A percentile compares a stretch with the other conserved stretches of the same genome.
Conservation (phyloP, 257 asterid genomes). For the Solanum peruvianum region DNA sequence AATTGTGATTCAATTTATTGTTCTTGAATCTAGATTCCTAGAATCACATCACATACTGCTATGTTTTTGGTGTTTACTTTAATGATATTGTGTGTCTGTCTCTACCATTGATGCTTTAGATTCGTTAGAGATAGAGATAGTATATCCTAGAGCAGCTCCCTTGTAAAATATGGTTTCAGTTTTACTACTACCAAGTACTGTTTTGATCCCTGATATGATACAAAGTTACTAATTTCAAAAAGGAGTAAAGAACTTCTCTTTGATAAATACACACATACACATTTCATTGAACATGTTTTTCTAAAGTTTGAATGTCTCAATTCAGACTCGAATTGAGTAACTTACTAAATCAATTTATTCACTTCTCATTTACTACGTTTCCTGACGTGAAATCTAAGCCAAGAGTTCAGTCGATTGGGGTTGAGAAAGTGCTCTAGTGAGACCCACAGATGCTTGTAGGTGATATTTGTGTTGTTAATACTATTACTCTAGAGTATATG, state of each 20-base stretch:
- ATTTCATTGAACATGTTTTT: neutral
- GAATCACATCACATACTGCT: neutral
- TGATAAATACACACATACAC: neutral
- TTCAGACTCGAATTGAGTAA: neutral
- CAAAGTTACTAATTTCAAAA: neutral
- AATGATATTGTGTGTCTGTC: neutral
- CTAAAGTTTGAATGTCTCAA: neutral
- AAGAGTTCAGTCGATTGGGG: neutral
- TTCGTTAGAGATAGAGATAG: neutral
- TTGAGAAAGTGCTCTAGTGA: neutral
- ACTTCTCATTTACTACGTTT: neutral
- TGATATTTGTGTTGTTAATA: neutral
- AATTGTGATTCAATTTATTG: neutral
- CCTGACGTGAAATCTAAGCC: neutral
- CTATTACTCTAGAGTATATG: neutral
- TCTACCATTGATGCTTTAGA: neutral
- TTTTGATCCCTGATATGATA: neutral
- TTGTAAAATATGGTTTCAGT: neutral
- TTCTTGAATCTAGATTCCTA: neutral
- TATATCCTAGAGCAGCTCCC: neutral
- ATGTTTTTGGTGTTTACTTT: neutral
- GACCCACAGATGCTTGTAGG: neutral
- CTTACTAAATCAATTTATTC: neutral
- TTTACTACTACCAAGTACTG: neutral
- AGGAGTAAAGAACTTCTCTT: neutral